Base-by-base conservation (phyloP, 2,329 filamentous ascomycete genomes). In the Fusarium chuoi region DNA sequence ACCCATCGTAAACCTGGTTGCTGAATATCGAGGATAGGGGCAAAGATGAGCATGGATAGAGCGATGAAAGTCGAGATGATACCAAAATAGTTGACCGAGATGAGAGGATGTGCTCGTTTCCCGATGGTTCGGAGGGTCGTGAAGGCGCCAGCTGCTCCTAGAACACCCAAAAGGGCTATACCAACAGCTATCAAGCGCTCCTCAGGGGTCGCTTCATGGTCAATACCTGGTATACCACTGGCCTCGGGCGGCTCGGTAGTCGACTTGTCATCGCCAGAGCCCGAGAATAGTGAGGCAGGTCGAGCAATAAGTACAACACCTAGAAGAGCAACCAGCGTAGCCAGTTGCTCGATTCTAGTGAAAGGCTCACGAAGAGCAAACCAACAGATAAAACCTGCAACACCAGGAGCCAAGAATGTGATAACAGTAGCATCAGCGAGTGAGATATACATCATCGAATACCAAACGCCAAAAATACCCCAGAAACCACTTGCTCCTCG, bases 351-450 rank as follows among this genome's bases (percentile, higher is more conserved):
- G 45, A 89, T 89, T 30, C 90, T 87, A 5, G 93, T 94, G 79
- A 96, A 98, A 0, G 93, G 92, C 76, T 98, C 94, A 58, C 90
- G 89, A 24, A 91, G 83, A 42, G 95, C 83, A 62, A 95, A 85
- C 41, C 93, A 94, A 80, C 94, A 97, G 24, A 93, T 88, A 84
- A 95, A 94, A 65, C 93, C 94, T 26, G 94, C 89, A 11, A 97
- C 86, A 20, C 92, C 92, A 0, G 95, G 95, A 0, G 93, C 90
- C 11, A 98, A 87, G 79, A 98, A 98, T 14, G 94, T 96, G 60
- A 98, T 92, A 39, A 98, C 95, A 0, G 94, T 96, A 5, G 95
- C 94, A 80, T 98, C 95, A 22, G 94, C 93, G 5, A 98, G 87
- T 1, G 94, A 93, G 7, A 98, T 88, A 77, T 97, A 97, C 79